phyloP scores from a whole-genome alignment of 2,329 filamentous ascomycete genomes.

The Dothistroma septosporum region DNA sequence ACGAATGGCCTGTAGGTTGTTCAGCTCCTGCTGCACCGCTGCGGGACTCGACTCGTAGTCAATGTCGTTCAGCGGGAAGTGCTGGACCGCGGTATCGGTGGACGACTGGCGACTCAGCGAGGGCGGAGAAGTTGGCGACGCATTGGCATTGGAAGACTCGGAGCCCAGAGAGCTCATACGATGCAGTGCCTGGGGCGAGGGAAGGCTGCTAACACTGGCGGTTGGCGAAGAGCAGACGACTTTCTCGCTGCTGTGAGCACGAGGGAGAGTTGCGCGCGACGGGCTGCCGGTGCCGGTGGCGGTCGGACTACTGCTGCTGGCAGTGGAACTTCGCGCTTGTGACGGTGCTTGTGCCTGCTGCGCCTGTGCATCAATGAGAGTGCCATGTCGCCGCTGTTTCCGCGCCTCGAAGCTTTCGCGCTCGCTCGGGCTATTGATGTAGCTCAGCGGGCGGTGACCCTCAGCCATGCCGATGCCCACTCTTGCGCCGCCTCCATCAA shows the following conservation, averaged over 20 bases:
- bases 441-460: conserved; percentile 69
- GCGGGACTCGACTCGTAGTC: conserved; percentile 87
- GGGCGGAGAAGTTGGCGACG: conserved; percentile 36
- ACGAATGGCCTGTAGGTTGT: conserved; percentile 83
- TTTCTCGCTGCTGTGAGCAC: conserved; percentile 29
- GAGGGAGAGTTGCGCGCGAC: conserved; percentile 15
- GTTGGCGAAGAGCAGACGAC: conserved; percentile 19
- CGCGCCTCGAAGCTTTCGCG: conserved; percentile 43
- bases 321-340: conserved; percentile 1
- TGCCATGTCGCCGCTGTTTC: conserved; percentile 25
- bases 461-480: conserved; percentile 40
- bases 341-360: conserved; percentile 4
- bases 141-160: conserved; percentile 21
- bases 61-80: conserved; percentile 71
- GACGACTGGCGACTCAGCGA: conserved; percentile 35
- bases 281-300: neutral
- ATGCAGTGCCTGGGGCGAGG: conserved; percentile 22
- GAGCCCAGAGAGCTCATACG: conserved; percentile 37
- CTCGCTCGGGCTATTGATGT: conserved; percentile 59
- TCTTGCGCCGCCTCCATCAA: neutral
- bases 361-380: conserved; percentile 17
- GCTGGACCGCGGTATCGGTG: conserved; percentile 35
- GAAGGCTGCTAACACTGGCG: conserved; percentile 10
- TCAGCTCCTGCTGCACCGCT: conserved; percentile 86
- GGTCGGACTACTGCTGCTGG: conserved; percentile 4